A percentile compares a stretch with the other conserved stretches of the same genome.
Conservation (phyloP, 2,329 filamentous ascomycete genomes). For the Ophiocordyceps camponoti-saundersi region DNA sequence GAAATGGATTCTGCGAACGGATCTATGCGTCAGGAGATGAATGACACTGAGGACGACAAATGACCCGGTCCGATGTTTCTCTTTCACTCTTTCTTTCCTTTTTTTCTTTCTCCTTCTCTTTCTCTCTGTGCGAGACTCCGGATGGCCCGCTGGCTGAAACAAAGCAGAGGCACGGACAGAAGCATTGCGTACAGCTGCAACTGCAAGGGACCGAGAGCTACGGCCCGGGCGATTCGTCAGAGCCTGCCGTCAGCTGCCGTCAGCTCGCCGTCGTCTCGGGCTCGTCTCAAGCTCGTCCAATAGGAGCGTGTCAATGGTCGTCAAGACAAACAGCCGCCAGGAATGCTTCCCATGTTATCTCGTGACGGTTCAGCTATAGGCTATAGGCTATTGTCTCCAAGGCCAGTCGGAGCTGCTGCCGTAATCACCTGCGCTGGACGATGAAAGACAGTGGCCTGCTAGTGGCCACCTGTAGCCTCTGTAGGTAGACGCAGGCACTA, state of each 20-base stretch:
- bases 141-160: neutral
- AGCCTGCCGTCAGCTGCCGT: neutral
- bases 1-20: slow-evolving; percentile 82
- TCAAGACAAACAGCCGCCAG: neutral
- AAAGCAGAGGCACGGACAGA: neutral
- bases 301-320: neutral
- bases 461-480: too few species aligned
- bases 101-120: neutral
- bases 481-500: too few species aligned
- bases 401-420: too few species aligned
- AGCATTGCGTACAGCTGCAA: neutral
- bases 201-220: neutral
- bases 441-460: too few species aligned
- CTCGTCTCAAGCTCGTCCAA: neutral
- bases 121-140: neutral
- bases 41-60: neutral
- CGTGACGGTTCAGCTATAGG: too few species aligned
- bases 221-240: neutral
- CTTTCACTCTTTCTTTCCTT: neutral
- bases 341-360: too few species aligned
- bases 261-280: too few species aligned
- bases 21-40: slow-evolving; percentile 50
- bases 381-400: too few species aligned
- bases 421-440: too few species aligned
- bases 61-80: neutral